phyloP scores from a whole-genome alignment of 371 early-diverging fungal genomes.

The Mucor lusitanicus region DNA sequence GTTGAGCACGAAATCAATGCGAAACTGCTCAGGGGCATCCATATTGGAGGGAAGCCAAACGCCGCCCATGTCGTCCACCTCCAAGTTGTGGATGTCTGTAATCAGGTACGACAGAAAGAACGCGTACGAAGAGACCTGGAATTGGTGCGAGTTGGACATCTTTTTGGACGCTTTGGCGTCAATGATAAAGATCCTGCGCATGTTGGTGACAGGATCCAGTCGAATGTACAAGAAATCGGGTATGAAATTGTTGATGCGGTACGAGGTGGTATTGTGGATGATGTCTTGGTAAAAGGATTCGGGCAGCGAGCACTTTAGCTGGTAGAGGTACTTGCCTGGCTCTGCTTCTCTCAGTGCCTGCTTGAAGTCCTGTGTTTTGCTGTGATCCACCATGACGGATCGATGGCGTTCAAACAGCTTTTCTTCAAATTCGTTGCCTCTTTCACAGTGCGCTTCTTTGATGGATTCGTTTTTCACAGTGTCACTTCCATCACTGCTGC shows the following conservation, averaged over 20 bases:
- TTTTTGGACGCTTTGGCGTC: conserved; percentile 55
- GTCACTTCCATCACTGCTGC: background rate
- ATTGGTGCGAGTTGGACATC: conserved; percentile 50
- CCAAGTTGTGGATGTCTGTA: conserved; percentile 40
- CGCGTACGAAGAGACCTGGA: conserved; percentile 57
- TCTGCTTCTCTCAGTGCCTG: conserved; percentile 35
- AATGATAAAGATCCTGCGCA: conserved; percentile 42
- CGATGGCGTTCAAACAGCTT: conserved; percentile 29
- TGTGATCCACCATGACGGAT: conserved; percentile 33
- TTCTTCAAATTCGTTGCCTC: conserved; percentile 32
- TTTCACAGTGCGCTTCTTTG: conserved; percentile 16
- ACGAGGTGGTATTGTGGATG: conserved; percentile 21
- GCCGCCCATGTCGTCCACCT: conserved; percentile 45
- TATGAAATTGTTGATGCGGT: conserved; percentile 43
- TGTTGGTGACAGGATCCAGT: conserved; percentile 29
- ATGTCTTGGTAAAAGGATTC: conserved; percentile 37
- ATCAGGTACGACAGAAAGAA: conserved; percentile 46
- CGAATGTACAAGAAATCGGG: conserved; percentile 55
- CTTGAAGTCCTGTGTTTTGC: conserved; percentile 31
- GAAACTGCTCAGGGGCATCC: conserved; percentile 38
- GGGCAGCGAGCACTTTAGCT: conserved; percentile 42
- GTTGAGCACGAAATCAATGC: conserved; percentile 45
- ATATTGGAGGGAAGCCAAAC: conserved; percentile 45
- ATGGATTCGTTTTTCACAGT: background rate
- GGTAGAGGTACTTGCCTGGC: conserved; percentile 45